phyloP scores from a whole-genome alignment of 257 asterid genomes.

The Coffea canephora region DNA sequence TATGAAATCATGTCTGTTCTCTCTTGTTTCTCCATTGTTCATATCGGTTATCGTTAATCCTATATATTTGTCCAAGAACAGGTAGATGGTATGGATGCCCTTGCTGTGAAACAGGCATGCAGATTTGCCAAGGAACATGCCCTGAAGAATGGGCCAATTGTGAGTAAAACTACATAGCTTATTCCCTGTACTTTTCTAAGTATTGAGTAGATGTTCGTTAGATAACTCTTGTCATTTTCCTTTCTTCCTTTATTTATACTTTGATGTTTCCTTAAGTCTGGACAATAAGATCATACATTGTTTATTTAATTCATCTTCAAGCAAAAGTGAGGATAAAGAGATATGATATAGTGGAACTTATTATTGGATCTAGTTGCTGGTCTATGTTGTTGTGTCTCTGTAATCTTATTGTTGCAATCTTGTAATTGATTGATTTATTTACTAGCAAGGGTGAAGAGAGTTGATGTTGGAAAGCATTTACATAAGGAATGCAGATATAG shows the following conservation, averaged over 20 bases:
- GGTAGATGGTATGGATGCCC: constrained; percentile 99
- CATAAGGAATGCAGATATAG: neutral
- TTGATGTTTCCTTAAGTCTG: neutral
- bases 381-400: neutral
- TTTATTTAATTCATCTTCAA: neutral
- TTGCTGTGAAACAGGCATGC: constrained; percentile 98
- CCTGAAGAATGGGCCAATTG: constrained; percentile 95
- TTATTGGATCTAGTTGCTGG: neutral
- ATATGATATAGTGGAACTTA: no score
- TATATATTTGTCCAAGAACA: constrained; percentile 21
- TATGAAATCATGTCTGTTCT: neutral
- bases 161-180: constrained; percentile 38
- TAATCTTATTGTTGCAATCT: neutral
- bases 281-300: neutral
- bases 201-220: neutral
- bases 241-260: neutral
- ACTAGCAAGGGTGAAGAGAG: neutral
- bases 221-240: neutral
- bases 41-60: neutral
- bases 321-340: neutral
- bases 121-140: constrained; percentile 92
- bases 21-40: neutral
- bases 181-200: neutral
- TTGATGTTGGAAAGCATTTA: neutral
- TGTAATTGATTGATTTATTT: neutral